phyloP scores from a whole-genome alignment of 78 protist genomes.

The Speleostelium caveatum region DNA sequence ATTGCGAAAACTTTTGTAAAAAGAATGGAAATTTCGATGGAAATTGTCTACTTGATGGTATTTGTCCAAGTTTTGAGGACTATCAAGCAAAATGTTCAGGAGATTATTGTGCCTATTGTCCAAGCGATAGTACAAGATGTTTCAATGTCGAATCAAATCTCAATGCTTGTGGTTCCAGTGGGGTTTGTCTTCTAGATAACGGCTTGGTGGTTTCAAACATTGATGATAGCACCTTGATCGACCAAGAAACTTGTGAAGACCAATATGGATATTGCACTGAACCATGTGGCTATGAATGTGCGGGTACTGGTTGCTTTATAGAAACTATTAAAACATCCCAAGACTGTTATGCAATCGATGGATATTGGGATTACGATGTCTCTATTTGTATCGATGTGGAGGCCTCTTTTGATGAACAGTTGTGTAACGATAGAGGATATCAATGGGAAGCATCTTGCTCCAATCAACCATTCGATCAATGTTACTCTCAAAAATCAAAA shows the following conservation, averaged over 20 bases:
- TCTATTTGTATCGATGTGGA: background rate
- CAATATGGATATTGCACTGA: slow-evolving; percentile 10
- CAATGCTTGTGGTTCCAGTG: background rate
- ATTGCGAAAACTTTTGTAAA: too few relatives aligned
- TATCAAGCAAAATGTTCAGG: too few relatives aligned
- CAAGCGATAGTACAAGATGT: slow-evolving; percentile 30
- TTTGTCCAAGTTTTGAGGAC: too few relatives aligned
- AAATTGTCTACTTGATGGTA: too few relatives aligned
- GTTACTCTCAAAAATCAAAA: background rate
- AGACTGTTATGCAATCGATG: background rate
- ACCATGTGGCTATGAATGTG: slow-evolving; percentile 43
- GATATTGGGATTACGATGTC: background rate
- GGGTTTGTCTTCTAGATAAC: slow-evolving; percentile 22
- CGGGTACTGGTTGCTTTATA: slow-evolving; percentile 1
- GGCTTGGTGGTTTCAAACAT: background rate
- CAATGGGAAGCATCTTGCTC: slow-evolving; percentile 17
- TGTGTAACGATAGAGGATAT: background rate
- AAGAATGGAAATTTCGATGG: background rate
- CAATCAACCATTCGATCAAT: background rate
- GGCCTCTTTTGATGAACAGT: background rate
- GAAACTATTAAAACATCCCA: background rate
- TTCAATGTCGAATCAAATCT: background rate
- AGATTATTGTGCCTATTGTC: slow-evolving; percentile 47
- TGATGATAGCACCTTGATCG: too few relatives aligned
- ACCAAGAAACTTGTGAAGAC: background rate